Evolutionary conservation across 2,329 filamentous ascomycete genomes (phyloP).

Genomic region (Didymellaceae sp.): DNA sequence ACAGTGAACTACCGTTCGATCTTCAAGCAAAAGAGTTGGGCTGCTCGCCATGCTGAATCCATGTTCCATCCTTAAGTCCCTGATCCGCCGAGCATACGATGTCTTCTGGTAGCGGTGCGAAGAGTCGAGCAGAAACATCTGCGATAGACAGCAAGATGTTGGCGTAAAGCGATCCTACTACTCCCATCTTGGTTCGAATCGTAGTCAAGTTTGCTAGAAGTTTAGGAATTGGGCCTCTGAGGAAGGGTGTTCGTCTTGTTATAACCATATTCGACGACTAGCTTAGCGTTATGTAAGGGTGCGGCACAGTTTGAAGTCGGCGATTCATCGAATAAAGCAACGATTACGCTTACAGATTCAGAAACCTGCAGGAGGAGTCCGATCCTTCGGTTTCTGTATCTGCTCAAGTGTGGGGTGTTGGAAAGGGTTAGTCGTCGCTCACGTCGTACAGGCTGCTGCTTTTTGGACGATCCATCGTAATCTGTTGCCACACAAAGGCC

Average conservation of each 20-base stretch:
- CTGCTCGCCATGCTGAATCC: too few species aligned
- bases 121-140: slow-evolving; percentile 5
- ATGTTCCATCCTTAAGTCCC: too few species aligned
- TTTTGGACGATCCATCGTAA: too few species aligned
- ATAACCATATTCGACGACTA: neutral
- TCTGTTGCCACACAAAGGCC: too few species aligned
- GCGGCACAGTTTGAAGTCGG: slow-evolving; percentile 8
- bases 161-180: slow-evolving; percentile 7
- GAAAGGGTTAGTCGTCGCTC: too few species aligned
- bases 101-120: too few species aligned
- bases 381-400: neutral
- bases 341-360: neutral
- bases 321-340: slow-evolving; percentile 1
- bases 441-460: too few species aligned
- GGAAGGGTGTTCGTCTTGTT: neutral
- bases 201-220: too few species aligned
- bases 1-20: too few species aligned
- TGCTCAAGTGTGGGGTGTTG: too few species aligned
- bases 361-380: neutral
- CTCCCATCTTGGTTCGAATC: neutral
- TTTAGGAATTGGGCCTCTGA: neutral
- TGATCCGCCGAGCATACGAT: too few species aligned
- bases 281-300: slow-evolving; percentile 12
- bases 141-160: slow-evolving; percentile 8
- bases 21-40: neutral